phyloP scores from a whole-genome alignment of 1,284 basidiomycete species.

The Leccinum pachyderme region DNA sequence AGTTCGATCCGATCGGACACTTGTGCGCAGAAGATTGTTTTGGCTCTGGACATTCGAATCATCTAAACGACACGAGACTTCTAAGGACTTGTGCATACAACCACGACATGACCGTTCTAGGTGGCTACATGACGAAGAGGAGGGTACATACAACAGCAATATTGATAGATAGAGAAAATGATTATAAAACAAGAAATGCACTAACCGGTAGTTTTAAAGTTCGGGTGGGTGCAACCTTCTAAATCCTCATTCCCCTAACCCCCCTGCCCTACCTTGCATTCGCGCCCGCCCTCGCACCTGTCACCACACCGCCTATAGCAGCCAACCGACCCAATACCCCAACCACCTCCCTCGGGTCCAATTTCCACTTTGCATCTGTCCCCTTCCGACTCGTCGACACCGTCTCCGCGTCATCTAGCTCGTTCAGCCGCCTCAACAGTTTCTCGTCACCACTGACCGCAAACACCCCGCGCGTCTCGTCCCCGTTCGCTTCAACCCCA shows the following conservation, averaged over 20 bases:
- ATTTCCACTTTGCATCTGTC: constrained; percentile 74
- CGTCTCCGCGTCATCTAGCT: constrained; percentile 70
- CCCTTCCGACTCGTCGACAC: constrained; percentile 64
- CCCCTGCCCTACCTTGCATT: background rate
- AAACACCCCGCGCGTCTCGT: constrained; percentile 61
- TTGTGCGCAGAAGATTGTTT: too few species aligned
- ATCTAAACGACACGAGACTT: background rate
- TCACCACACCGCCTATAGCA: constrained; percentile 1
- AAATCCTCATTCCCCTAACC: background rate
- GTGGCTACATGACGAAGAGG: background rate
- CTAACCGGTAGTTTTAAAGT: background rate
- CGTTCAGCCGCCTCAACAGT: constrained; percentile 67
- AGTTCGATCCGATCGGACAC: too few species aligned
- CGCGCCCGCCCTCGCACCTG: background rate
- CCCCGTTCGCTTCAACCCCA: constrained; percentile 9
- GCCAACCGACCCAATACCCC: constrained; percentile 32
- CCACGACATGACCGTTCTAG: background rate
- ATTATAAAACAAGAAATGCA: background rate
- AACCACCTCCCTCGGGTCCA: constrained; percentile 45
- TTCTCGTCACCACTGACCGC: constrained; percentile 75
- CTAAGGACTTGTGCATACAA: background rate
- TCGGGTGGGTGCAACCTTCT: background rate
- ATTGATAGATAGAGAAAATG: background rate
- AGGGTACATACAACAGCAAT: background rate
- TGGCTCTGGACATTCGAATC: too few species aligned